Evolutionary conservation across 208 protist species (phyloP).

Genomic region (Herpetomonas tarakana): DNA sequence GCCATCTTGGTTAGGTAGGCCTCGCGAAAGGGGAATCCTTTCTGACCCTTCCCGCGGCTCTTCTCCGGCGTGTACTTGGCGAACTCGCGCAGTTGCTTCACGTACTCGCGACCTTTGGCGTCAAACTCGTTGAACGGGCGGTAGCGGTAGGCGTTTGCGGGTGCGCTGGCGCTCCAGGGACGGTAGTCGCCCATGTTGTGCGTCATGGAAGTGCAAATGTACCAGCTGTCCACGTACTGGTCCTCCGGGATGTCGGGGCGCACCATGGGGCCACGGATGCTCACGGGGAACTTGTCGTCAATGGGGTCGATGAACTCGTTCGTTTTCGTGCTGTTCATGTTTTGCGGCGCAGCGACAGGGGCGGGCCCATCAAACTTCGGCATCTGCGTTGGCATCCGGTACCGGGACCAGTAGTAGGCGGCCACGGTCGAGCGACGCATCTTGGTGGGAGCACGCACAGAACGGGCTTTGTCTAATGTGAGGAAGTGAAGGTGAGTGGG

Average conservation of each 20-base stretch:
- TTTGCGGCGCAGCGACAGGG: conserved; percentile 81
- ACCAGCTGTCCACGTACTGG: conserved; percentile 91
- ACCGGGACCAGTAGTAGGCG: conserved; percentile 85
- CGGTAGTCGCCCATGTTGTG: conserved; percentile 83
- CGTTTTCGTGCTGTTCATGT: conserved; percentile 90
- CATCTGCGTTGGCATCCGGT: conserved; percentile 81
- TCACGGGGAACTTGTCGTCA: conserved; percentile 86
- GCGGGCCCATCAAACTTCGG: conserved; percentile 84
- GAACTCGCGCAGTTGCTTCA: conserved; percentile 69
- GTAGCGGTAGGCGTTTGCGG: conserved; percentile 80
- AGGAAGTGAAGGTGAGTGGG: not conserved
- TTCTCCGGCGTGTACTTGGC: conserved; percentile 36
- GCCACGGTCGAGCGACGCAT: conserved; percentile 36
- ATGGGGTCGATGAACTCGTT: conserved; percentile 91
- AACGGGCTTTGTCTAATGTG: not conserved
- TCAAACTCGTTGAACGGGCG: conserved; percentile 87
- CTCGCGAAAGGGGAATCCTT: conserved; percentile 81
- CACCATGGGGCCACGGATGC: conserved; percentile 74
- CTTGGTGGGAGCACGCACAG: conserved; percentile 1
- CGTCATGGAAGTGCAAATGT: conserved; percentile 87
- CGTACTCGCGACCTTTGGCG: conserved; percentile 79
- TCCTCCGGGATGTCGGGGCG: conserved; percentile 83
- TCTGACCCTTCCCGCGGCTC: conserved; percentile 56
- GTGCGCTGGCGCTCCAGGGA: conserved; percentile 82
- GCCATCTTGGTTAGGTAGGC: conserved; percentile 83